Percentiles rank a stretch among this genome's conserved stretches.
Evolutionary conservation across 2,329 filamentous ascomycete genomes (phyloP).

Genomic region (Ceratocystis colombiana): DNA sequence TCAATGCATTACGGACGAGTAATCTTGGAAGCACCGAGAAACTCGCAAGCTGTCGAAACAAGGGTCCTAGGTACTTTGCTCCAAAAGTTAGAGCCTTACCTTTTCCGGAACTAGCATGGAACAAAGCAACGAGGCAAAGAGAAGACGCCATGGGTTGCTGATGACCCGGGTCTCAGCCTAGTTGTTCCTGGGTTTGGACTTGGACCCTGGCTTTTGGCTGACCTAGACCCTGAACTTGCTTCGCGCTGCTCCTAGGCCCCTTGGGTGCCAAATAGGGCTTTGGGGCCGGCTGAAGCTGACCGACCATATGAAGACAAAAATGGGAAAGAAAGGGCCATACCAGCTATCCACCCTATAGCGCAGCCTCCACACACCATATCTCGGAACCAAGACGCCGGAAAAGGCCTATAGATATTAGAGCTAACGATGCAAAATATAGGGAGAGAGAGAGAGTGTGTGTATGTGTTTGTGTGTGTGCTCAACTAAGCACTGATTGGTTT

Average conservation of each 20-base stretch:
- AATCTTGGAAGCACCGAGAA: conserved; percentile 19
- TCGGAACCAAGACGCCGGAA: no score
- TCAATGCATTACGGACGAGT: conserved; percentile 10
- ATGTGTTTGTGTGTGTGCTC: no score
- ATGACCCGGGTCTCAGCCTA: not conserved
- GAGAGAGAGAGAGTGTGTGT: no score
- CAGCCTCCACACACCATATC: no score
- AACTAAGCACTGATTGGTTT: no score
- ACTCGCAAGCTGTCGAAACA: conserved; percentile 2
- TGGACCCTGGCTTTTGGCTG: not conserved
- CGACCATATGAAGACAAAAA: not conserved
- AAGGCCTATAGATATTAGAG: no score
- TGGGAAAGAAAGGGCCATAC: no score
- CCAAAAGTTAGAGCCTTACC: not conserved
- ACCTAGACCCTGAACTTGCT: not conserved
- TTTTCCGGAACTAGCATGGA: conserved; percentile 9
- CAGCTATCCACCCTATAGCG: no score
- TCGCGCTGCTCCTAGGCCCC: not conserved
- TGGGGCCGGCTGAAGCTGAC: not conserved
- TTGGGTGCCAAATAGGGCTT: not conserved
- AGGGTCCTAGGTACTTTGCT: not conserved
- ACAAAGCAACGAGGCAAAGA: not conserved
- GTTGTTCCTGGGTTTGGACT: not conserved
- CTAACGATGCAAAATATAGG: no score
- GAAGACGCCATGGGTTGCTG: not conserved